phyloP scores from a whole-genome alignment of 441 rosid genomes.

The Arabidopsis lyrata region DNA sequence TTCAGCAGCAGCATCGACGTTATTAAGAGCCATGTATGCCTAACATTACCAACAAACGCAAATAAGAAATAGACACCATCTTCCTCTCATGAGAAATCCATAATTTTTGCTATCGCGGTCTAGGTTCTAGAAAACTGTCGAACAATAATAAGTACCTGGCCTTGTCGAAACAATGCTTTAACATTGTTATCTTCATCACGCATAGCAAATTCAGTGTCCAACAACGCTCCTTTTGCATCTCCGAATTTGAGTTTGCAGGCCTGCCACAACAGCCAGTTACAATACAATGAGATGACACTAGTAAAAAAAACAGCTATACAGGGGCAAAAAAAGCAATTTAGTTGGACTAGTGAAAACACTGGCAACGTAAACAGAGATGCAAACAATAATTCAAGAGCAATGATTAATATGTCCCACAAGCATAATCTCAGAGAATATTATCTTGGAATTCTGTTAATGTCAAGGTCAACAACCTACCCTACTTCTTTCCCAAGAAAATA shows the following conservation, averaged over 20 bases:
- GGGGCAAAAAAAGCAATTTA: conserved; percentile 16
- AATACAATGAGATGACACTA: conserved; percentile 14
- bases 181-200: conserved; percentile 88
- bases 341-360: not conserved
- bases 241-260: conserved; percentile 87
- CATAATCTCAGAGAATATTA: conserved; percentile 11
- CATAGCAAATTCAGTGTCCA: conserved; percentile 88
- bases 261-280: conserved; percentile 48
- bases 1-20: conserved; percentile 90
- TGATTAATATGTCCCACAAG: conserved; percentile 7
- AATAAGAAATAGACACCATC: conserved; percentile 6
- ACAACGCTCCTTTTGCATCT: conserved; percentile 86
- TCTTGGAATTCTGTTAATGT: conserved; percentile 4
- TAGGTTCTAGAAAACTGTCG: conserved; percentile 24
- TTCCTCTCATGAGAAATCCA: not conserved
- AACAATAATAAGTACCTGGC: conserved; percentile 64
- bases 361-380: not conserved
- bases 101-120: not conserved
- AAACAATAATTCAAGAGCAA: conserved; percentile 5
- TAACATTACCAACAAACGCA: conserved; percentile 38
- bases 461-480: conserved; percentile 14
- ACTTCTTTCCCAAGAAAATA: not conserved
- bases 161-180: conserved; percentile 95
- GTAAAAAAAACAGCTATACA: conserved; percentile 5
- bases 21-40: conserved; percentile 91